Evolutionary conservation across 192 early-diverging fungal genomes (phyloP).

Genomic region (Polychytrium aggregatum): DNA sequence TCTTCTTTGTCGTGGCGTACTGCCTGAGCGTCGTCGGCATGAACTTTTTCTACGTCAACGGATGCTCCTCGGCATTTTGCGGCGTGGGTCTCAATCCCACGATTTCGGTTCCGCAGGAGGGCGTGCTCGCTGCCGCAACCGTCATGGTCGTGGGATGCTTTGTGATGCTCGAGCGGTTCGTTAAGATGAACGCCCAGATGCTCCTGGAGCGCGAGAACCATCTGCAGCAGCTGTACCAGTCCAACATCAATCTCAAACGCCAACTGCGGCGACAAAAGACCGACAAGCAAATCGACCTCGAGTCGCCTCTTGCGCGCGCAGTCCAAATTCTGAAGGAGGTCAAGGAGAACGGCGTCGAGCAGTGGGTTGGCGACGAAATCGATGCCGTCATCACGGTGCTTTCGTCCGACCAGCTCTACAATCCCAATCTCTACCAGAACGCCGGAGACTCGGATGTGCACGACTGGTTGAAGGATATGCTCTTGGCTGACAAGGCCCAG

Average conservation of each 20-base stretch:
- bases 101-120: slow-evolving; percentile 12
- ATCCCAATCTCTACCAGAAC: slow-evolving; percentile 23
- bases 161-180: slow-evolving; percentile 23
- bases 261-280: slow-evolving; percentile 16
- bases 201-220: slow-evolving; percentile 27
- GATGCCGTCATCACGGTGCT: slow-evolving; percentile 20
- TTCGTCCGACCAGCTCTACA: slow-evolving; percentile 28
- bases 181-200: slow-evolving; percentile 27
- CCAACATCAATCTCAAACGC: slow-evolving; percentile 23
- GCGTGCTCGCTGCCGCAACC: slow-evolving; percentile 10
- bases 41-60: slow-evolving; percentile 11
- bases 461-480: slow-evolving; percentile 29
- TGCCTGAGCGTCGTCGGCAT: slow-evolving; percentile 6
- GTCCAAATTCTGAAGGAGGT: slow-evolving; percentile 23
- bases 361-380: slow-evolving; percentile 11
- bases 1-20: slow-evolving; percentile 12
- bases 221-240: slow-evolving; percentile 14
- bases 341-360: slow-evolving; percentile 15
- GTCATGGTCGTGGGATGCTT: slow-evolving; percentile 10
- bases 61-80: slow-evolving; percentile 9
- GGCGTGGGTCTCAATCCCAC: slow-evolving; percentile 11
- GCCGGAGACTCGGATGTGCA: slow-evolving; percentile 25
- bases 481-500: slow-evolving; percentile 6
- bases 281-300: slow-evolving; percentile 24
- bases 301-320: slow-evolving; percentile 25